Evolutionary conservation across 352 stramenopile genomes (phyloP), one percentile per base, ranked within the genome.

Genomic region (Pythium phragmiticola): DNA sequence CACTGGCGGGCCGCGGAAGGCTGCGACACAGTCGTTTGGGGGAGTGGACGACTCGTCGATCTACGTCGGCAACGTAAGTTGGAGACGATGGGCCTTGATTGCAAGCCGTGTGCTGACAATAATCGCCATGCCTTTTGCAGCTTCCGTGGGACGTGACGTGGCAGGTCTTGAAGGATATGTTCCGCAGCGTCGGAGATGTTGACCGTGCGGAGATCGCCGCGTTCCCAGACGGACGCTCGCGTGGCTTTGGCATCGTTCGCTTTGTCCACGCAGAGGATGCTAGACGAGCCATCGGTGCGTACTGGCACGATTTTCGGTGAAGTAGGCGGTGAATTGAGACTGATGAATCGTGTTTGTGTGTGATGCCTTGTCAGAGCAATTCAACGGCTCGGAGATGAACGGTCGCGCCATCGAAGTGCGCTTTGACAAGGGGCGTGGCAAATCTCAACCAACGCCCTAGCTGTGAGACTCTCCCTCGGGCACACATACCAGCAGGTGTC

Each of bases 31-130:
- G 19, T 37, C 41, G 49, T 46, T 30, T 47, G 30, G 23, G 9
- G 16, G 23, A n/a, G 16, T 7, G 8, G 52, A 61, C 80, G 30
- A 63, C 69, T 13, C 76, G 68, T 34, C 83, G 81, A 74, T 94
- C 41, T 92, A 88, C 68, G 79, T 94, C 14, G 82, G 82, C 50
- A 92, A 92, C 60, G 85, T 94, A 66, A 64, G 81, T 73, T 33
- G 17, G 34, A 5, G 12, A 46, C 14, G 13, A 46, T 19, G 13
- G 39, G 39, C 11, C 11, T 46, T 46, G 13, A 46, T 39, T 13
- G 34, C 34, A 39, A 14, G 7, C 34, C 37, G 14, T 12, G 39
- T 46, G 4, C 8, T 21, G 39, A 46, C 17, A 8, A 46, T 46
- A 14, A 46, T 19, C 5, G 5, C 7, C 16, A n/a, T 46, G 13